These are phyloP conservation scores for Populus deltoides DNA, from an alignment of 345 rosid genomes.

Conservation along the genomic window DNA sequence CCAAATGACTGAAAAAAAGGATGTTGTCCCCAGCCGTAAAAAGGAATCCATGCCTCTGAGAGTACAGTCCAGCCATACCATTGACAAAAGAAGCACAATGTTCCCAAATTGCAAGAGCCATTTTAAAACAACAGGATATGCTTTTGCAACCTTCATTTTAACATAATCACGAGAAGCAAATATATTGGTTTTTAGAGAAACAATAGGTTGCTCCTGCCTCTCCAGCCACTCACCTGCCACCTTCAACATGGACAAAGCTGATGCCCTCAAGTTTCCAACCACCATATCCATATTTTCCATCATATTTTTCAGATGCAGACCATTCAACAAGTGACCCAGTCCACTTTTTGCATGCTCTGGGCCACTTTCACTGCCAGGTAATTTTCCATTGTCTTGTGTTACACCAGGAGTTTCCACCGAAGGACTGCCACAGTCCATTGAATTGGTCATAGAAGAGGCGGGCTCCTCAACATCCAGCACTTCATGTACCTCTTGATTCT, in stretches of 20 bases:
- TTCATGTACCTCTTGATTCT: conserved; percentile 38
- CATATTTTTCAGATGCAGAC: conserved; percentile 44
- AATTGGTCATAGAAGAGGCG: conserved; percentile 27
- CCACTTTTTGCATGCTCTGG: conserved; percentile 32
- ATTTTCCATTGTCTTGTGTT: conserved; percentile 36
- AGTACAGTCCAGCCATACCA: conserved; percentile 89
- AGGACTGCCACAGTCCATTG: conserved; percentile 34
- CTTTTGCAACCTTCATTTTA: conserved; percentile 44
- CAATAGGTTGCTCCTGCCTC: conserved; percentile 53
- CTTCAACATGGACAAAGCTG: conserved; percentile 33
- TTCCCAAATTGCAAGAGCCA: conserved; percentile 70
- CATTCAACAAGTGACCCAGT: conserved; percentile 39
- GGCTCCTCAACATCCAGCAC: conserved; percentile 28
- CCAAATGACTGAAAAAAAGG: conserved; percentile 83
- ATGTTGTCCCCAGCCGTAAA: conserved; percentile 78
- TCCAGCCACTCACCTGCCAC: conserved; percentile 54
- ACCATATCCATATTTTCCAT: conserved; percentile 38
- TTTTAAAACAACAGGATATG: conserved; percentile 58
- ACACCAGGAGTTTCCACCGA: conserved; percentile 23
- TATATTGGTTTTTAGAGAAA: conserved; percentile 32
- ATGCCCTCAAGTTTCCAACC: conserved; percentile 46
- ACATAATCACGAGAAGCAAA: conserved; percentile 46
- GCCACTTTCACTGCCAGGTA: conserved; percentile 29
- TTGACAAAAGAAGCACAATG: conserved; percentile 59
- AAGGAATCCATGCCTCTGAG: conserved; percentile 85